These are phyloP conservation scores for Lyophyllum semitale DNA, from an alignment of 768 basidiomycete species.

Conservation along the genomic window DNA sequence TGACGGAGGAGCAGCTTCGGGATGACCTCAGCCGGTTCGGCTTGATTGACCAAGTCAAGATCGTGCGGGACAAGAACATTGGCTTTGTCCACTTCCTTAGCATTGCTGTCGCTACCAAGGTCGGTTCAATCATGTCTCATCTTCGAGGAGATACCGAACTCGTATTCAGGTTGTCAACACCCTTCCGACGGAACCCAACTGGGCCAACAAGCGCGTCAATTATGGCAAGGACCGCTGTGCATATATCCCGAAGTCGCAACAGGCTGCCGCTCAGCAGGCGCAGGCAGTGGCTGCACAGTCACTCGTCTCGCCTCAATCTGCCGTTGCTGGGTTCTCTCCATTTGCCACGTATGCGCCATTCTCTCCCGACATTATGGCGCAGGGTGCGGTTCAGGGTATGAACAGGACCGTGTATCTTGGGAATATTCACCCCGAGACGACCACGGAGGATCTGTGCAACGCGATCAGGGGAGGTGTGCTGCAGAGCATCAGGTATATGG, in stretches of 20 bases:
- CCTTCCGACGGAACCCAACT: conserved; percentile 86
- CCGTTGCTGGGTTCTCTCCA: conserved; percentile 36
- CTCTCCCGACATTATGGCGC: conserved; percentile 43
- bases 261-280: conserved; percentile 83
- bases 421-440: conserved; percentile 96
- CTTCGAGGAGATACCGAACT: background rate
- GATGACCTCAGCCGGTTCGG: conserved; percentile 94
- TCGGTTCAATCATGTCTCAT: conserved; percentile 31
- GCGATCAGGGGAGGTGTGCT: conserved; percentile 95
- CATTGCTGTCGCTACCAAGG: conserved; percentile 94
- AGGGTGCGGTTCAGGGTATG: conserved; percentile 48
- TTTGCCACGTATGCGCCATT: conserved; percentile 59
- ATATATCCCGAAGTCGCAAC: conserved; percentile 95
- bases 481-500: conserved; percentile 93
- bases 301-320: conserved; percentile 56
- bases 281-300: conserved; percentile 86
- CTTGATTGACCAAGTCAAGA: conserved; percentile 98
- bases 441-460: conserved; percentile 94
- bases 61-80: conserved; percentile 98
- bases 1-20: conserved; percentile 89
- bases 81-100: conserved; percentile 98
- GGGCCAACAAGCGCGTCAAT: conserved; percentile 96
- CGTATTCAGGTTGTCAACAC: conserved; percentile 82
- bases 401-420: conserved; percentile 96
- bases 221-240: conserved; percentile 99